Evolutionary conservation across 768 basidiomycete genomes (phyloP), one percentile per base, ranked within the genome.

Genomic region (Gelatoporia subvermispora): DNA sequence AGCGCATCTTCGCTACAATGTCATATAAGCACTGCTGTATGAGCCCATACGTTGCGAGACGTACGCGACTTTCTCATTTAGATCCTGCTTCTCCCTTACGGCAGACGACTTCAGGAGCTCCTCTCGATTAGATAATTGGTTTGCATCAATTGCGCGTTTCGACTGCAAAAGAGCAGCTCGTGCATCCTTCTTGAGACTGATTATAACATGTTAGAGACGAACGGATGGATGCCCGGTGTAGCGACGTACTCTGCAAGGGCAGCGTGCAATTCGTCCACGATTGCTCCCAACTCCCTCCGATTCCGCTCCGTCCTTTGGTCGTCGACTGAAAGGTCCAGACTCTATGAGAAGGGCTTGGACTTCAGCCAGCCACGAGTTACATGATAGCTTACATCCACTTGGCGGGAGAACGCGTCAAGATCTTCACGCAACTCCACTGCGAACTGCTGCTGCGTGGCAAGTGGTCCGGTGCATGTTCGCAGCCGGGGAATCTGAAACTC

Each of bases 391-490:
- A 87, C 84, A 72, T 94, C 87, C n/a, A 94, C 69, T 47, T 84
- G 79, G 35, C 73, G 71, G 7, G 73, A 70, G 18, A 87, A 73
- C 0, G 68, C 59, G 34, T 84, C 82, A 16, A 92, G 66, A 59
- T 93, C 92, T 45, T 85, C 85, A 24, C 89, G 72, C 49, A 93
- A 65, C 60, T 92, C 90, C 3, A 79, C 80, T 1, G 82, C 81
- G 45, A 85, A 72, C 41, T 80, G 76, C 60, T 92, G 85, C 57
- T 95, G 93, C 2, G 79, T 60, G 0, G 74, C 63, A 9, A 88
- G 68, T 1, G 92, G 85, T 0, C 87, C 90, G 8, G 66, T 70
- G 63, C 88, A 94, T 44, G 70, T 60, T 8, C 75, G 72, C 43
- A 96, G 71, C 2, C 86, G 79, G 1, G 91, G 88, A 28, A 96